phyloP scores from a whole-genome alignment of 108 stramenopile genomes.

The Nitzschia sp. region DNA sequence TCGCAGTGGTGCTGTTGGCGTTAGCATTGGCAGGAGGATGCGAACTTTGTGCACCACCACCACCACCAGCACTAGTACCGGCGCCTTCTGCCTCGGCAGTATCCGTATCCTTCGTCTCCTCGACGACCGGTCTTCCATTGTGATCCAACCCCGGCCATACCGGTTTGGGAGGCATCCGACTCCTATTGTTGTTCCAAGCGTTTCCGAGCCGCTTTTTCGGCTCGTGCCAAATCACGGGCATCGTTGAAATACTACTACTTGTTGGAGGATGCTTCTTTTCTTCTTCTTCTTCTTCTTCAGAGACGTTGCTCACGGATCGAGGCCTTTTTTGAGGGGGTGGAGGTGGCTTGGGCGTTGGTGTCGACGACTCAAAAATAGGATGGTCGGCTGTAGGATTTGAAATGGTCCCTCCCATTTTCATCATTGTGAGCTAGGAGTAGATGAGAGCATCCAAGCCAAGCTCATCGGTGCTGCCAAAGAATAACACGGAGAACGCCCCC shows the following conservation, averaged over 20 bases:
- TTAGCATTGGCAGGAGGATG: background rate
- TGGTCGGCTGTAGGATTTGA: no score
- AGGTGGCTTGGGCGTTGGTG: no score
- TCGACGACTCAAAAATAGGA: no score
- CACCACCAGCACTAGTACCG: no score
- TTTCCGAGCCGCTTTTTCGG: background rate
- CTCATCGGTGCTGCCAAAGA: no score
- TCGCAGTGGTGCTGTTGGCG: no score
- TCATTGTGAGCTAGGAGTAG: no score
- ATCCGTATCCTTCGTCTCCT: background rate
- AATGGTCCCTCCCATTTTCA: no score
- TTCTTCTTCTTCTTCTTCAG: background rate
- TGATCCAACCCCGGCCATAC: slow-evolving; percentile 5
- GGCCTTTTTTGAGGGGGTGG: no score
- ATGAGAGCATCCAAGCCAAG: no score
- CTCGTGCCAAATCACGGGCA: background rate
- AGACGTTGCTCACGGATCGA: background rate
- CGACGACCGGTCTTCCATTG: background rate
- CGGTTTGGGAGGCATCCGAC: background rate
- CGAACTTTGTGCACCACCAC: background rate
- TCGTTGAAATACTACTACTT: no score
- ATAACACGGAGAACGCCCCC: no score
- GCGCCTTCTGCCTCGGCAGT: background rate
- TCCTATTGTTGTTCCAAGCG: background rate
- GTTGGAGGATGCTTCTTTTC: background rate